phyloP scores from a whole-genome alignment of 2,329 filamentous ascomycete species.

The Calonectria hongkongensis region DNA sequence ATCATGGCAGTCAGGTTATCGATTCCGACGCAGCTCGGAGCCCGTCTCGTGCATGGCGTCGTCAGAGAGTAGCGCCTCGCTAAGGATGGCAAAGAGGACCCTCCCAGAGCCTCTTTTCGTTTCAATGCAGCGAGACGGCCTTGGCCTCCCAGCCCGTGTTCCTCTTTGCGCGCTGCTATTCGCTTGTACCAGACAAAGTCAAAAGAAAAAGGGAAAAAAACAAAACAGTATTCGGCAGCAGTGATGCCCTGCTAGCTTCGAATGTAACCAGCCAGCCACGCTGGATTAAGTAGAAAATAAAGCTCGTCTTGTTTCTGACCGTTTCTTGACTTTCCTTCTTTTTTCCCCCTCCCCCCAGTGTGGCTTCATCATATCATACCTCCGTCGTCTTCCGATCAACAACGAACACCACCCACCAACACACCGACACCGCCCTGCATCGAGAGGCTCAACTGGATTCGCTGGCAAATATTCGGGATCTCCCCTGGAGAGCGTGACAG shows the following conservation, averaged over 20 bases:
- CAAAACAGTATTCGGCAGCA: not conserved
- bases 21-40: constrained; percentile 3
- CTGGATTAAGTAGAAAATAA: constrained; percentile 10
- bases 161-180: constrained; percentile 20
- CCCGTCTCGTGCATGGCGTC: constrained; percentile 13
- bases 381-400: constrained; percentile 26
- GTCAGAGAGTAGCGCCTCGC: constrained; percentile 30
- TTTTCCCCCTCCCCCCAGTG: not conserved
- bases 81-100: constrained; percentile 17
- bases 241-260: constrained; percentile 19
- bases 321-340: not conserved
- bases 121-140: constrained; percentile 20
- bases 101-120: constrained; percentile 6
- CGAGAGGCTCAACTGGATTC: constrained; percentile 22
- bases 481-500: constrained; percentile 34
- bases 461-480: constrained; percentile 29
- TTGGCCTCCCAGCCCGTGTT: constrained; percentile 12
- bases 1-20: not conserved
- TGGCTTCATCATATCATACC: constrained; percentile 2
- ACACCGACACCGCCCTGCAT: constrained; percentile 31
- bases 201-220: not conserved
- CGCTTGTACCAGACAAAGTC: constrained; percentile 3
- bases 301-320: constrained; percentile 5
- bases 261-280: constrained; percentile 7
- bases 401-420: constrained; percentile 14